Base-by-base conservation (phyloP, 2,329 filamentous ascomycete genomes). In the Anthostomella pinea region DNA sequence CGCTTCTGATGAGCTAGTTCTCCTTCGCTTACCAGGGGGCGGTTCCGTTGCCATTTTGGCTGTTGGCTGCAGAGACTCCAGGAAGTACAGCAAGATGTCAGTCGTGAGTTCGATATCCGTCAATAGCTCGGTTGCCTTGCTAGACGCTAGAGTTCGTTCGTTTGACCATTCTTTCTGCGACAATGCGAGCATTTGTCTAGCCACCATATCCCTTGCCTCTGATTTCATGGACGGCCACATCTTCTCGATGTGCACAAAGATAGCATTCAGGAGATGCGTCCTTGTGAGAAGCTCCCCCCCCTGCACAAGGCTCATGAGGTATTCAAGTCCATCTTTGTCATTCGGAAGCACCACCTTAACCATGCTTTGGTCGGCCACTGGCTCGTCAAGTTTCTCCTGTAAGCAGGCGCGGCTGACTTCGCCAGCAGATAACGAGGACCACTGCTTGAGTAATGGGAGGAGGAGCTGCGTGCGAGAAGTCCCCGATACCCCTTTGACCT, bases 21-120 rank as follows among this genome's bases (percentile, higher is more conserved):
- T 78, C 54, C 88, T 80, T 45, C 87, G 75, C 69, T 95, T 95
- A 46, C 82, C 82, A 2, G 85, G 76, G 8, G 85, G 83, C 9
- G 81, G 77, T 38, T 83, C 80, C 30, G 81, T 81, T 26, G 83
- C 80, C 62, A 90, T 75, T 51, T 85, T 80, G 3, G 81, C 74
- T n/a, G 83, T 77, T 10, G 79, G 81, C 39, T 87, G 84, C 25
- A 95, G 74, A 16, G 79, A 81, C 46, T 85, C 77, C 6, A 95
- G 66, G 62, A 95, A 87, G 30, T 74, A 72, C 1, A 80, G 67
- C 7, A 96, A 73, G 16, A 87, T 81, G 19, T 81, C 70, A 0
- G 85, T 87, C 2, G 85, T 81, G 24, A 95, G 72, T n/a, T 81
- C 70, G 6, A 94, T 75, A 39, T 74, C 80, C 39, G 82, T 79